phyloP scores from a whole-genome alignment of 2,329 filamentous ascomycete species.

The Exophiala dermatitidis region DNA sequence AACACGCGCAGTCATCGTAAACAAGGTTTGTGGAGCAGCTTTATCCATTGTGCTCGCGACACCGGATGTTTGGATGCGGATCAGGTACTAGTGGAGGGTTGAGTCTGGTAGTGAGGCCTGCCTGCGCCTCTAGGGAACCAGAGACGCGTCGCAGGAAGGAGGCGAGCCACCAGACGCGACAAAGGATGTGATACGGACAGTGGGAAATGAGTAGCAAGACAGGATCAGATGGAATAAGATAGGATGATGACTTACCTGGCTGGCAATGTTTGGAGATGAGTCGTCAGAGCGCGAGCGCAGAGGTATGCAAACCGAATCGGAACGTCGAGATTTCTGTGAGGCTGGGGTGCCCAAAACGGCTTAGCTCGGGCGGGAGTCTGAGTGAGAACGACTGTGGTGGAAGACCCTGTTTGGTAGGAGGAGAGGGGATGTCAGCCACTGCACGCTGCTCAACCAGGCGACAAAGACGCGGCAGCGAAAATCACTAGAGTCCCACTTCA shows the following conservation, averaged over 20 bases:
- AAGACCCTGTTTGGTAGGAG: slow-evolving; percentile 1
- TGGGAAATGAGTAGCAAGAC: slow-evolving; percentile 13
- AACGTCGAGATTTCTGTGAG: slow-evolving; percentile 23
- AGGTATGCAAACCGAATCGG: slow-evolving; percentile 27
- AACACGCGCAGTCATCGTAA: slow-evolving; percentile 12
- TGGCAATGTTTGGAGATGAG: slow-evolving; percentile 24
- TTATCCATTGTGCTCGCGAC: slow-evolving; percentile 1
- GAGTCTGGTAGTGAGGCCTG: slow-evolving; percentile 6
- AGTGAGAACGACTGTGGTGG: slow-evolving; percentile 2
- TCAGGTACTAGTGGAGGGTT: slow-evolving; percentile 2
- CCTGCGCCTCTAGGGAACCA: slow-evolving; percentile 3
- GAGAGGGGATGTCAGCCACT: slow-evolving; percentile 19
- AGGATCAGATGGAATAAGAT: slow-evolving; percentile 12
- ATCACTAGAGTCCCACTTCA: slow-evolving; percentile 21
- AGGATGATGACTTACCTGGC: slow-evolving; percentile 27
- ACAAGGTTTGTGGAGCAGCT: not conserved
- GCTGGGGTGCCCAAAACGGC: slow-evolving; percentile 21
- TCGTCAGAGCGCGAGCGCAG: slow-evolving; percentile 28
- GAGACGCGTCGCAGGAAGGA: slow-evolving; percentile 16
- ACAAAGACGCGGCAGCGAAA: slow-evolving; percentile 15
- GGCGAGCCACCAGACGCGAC: slow-evolving; percentile 1
- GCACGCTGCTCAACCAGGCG: slow-evolving; percentile 5
- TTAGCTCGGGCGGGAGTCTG: slow-evolving; percentile 17
- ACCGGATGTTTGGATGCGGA: slow-evolving; percentile 3
- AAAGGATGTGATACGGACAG: slow-evolving; percentile 1